A percentile compares a stretch with the other conserved stretches of the same genome.
phyloP scores from a whole-genome alignment of 176 grass and related monocot genomes.

The Rhynchospora tenuis region DNA sequence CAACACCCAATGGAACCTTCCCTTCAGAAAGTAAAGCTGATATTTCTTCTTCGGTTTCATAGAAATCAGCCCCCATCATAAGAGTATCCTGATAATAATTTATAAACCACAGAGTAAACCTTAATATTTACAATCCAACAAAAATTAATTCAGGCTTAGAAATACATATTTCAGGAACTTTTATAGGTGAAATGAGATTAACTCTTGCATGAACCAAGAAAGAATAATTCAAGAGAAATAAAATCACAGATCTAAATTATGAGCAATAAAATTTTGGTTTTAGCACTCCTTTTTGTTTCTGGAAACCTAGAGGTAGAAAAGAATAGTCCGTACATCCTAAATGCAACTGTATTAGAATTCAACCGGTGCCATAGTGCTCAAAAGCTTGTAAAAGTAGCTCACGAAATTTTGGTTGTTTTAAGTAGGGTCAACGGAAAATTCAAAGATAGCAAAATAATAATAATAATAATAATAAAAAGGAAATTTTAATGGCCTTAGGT shows the following conservation, averaged over 20 bases:
- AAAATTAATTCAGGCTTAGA: neutral
- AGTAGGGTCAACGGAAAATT: neutral
- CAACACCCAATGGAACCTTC: slow-evolving; percentile 61
- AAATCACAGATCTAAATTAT: neutral
- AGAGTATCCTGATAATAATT: slow-evolving; percentile 43
- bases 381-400: neutral
- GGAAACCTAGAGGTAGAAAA: neutral
- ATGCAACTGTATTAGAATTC: neutral
- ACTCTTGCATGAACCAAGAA: neutral
- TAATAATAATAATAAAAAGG: neutral
- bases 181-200: neutral
- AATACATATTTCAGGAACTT: neutral
- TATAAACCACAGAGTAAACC: neutral
- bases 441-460: neutral
- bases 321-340: neutral
- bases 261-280: neutral
- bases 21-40: slow-evolving; percentile 32
- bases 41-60: slow-evolving; percentile 60
- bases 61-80: slow-evolving; percentile 68
- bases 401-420: neutral
- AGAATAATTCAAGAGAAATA: neutral
- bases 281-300: neutral
- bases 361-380: neutral
- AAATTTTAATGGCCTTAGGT: neutral
- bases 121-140: neutral